These are phyloP conservation scores for Sugiyamaella castrensis DNA, from an alignment of 1,139 yeast genomes.

Conservation along the genomic window DNA sequence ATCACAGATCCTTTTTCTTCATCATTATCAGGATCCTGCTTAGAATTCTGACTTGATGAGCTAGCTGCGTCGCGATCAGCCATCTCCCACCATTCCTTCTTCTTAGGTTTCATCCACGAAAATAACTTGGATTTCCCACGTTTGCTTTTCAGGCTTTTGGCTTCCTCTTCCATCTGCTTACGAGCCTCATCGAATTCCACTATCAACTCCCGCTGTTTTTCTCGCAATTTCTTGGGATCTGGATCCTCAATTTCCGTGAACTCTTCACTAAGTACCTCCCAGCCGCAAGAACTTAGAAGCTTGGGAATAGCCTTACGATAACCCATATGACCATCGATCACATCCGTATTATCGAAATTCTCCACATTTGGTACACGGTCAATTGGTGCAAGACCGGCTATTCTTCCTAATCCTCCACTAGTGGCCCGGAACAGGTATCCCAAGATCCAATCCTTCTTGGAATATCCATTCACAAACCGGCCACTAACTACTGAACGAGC, in stretches of 20 bases:
- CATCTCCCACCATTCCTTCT: conserved; percentile 86
- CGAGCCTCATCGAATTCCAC: conserved; percentile 84
- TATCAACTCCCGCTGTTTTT: conserved; percentile 71
- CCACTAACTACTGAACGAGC: conserved; percentile 92
- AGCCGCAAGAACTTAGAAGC: conserved; percentile 58
- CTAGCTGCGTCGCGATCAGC: conserved; percentile 40
- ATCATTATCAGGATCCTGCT: conserved; percentile 14
- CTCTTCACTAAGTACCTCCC: conserved; percentile 85
- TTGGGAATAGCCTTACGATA: conserved; percentile 92
- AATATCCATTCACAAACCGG: conserved; percentile 82
- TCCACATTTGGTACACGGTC: conserved; percentile 62
- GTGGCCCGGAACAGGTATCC: conserved; percentile 96
- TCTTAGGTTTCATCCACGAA: conserved; percentile 68
- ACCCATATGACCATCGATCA: conserved; percentile 94
- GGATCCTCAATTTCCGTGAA: conserved; percentile 96
- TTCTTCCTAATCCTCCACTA: conserved; percentile 85
- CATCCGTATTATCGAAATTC: conserved; percentile 80
- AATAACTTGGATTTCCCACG: conserved; percentile 28
- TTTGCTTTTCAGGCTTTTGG: conserved; percentile 38
- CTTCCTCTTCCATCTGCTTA: conserved; percentile 44
- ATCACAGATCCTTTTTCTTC: conserved; percentile 24
- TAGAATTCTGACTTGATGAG: not conserved
- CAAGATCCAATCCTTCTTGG: conserved; percentile 92
- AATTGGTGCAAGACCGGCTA: conserved; percentile 84
- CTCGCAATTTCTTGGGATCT: conserved; percentile 81